Percentiles rank a stretch among this genome's conserved stretches.
These are phyloP conservation scores for Irpex sp. DNA, from an alignment of 1,284 basidiomycete species.

Conservation along the genomic window DNA sequence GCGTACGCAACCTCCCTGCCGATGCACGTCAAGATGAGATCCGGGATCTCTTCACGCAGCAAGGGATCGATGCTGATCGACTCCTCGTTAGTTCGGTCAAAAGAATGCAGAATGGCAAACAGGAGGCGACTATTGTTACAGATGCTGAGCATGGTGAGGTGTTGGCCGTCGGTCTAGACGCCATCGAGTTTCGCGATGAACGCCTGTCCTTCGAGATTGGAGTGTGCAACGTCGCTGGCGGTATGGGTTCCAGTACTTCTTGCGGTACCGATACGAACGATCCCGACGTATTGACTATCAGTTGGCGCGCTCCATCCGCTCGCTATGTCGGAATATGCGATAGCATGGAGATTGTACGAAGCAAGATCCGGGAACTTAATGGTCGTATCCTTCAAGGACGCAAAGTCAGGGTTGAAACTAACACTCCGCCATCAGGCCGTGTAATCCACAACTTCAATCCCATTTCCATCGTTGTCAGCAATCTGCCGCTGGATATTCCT, in stretches of 20 bases:
- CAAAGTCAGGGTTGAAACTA: neutral
- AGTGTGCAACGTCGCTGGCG: neutral
- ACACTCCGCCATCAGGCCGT: neutral
- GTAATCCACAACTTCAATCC: neutral
- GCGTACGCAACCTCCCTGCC: constrained; percentile 15
- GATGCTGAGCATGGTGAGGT: neutral
- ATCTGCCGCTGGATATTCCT: neutral
- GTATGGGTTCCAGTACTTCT: neutral
- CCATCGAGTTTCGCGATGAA: neutral
- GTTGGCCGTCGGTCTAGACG: neutral
- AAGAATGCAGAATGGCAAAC: neutral
- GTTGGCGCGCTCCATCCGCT: neutral
- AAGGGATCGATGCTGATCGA: constrained; percentile 15
- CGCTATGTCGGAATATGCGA: neutral
- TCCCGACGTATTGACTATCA: neutral
- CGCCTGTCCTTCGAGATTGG: neutral
- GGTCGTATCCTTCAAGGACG: neutral
- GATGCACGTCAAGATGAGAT: constrained; percentile 16
- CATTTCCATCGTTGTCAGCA: neutral
- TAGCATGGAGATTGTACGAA: neutral
- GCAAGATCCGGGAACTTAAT: neutral
- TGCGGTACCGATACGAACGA: neutral
- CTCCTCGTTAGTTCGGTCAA: constrained; percentile 15
- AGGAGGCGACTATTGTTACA: neutral
- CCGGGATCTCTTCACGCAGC: constrained; percentile 17